Evolutionary conservation across 2,329 filamentous ascomycete species (phyloP).

Genomic region (Geoglossum cookeanum): DNA sequence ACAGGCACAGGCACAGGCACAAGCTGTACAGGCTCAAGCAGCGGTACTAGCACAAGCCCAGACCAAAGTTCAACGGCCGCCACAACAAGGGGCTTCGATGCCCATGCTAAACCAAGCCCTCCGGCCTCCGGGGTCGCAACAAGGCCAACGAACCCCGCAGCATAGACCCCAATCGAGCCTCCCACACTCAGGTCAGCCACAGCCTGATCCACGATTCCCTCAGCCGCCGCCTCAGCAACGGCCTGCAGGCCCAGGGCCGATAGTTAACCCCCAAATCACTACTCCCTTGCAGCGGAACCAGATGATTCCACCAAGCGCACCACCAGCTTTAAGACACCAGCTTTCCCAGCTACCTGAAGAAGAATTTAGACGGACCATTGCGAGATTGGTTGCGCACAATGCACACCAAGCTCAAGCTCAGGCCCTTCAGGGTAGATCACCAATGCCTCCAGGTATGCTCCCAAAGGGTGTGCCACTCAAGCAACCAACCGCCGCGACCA

Average conservation of each 20-base stretch:
- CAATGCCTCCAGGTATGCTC: background rate
- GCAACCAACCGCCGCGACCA: background rate
- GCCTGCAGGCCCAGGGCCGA: background rate
- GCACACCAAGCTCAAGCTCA: conserved; percentile 6
- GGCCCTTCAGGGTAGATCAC: background rate
- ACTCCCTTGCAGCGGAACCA: conserved; percentile 3
- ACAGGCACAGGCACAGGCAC: conserved; percentile 9
- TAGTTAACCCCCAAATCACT: background rate
- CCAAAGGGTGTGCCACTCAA: background rate
- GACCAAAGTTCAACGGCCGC: conserved; percentile 19
- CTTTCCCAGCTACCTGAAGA: conserved; percentile 18
- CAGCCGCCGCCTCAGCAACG: background rate
- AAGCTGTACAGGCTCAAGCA: background rate
- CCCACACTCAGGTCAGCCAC: background rate
- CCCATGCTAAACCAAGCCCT: conserved; percentile 29
- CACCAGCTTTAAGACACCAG: conserved; percentile 16
- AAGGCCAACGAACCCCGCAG: conserved; percentile 13
- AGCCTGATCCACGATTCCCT: background rate
- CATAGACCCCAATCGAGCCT: conserved; percentile 9
- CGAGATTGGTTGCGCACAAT: conserved; percentile 9
- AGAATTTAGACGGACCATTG: background rate
- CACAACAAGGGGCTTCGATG: conserved; percentile 27
- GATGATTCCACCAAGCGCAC: conserved; percentile 14
- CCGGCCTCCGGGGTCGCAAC: conserved; percentile 23
- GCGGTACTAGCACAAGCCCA: conserved; percentile 14